Base-by-base conservation (phyloP, 495 filamentous ascomycete species). In the Podospora didyma region DNA sequence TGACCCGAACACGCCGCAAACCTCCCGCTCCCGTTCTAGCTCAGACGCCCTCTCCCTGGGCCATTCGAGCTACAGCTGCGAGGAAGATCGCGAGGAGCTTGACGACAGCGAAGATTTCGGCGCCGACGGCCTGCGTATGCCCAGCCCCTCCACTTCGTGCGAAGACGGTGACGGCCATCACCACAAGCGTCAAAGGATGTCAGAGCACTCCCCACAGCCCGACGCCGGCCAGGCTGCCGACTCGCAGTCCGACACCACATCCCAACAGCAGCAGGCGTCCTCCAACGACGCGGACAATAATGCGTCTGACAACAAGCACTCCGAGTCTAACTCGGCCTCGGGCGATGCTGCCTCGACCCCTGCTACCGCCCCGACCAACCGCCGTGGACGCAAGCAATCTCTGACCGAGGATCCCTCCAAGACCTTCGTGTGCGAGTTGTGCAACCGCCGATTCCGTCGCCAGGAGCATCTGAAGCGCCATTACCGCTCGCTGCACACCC, bases 391-490 rank as follows among this genome's bases (percentile, higher is more conserved):
- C 71, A 99, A 99, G 84, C 94, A 99, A 76, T 97, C 95, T 1
- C 73, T 97, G 69, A 97, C 94, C 17, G 94, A 99, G 60, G 94
- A 99, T 64, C 94, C 95, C 3, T 95, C 90, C 62, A 99, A 99
- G 86, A 96, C 91, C 0, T 99, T 97, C 63, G 89, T 96, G 51
- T 99, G 95, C 79, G 89, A 90, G 42, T 80, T 97, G 19, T 99
- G 95, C 83, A 89, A 86, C 46, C 90, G 95, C 51, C 92, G 95
- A 50, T 99, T 99, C 86, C 90, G 95, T 58, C 90, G 95, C 57
- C 95, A 97, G 71, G 95, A 99, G 70, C 95, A 99, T 65, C 86
- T 99, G 56, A 97, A 97, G 85, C 90, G 95, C 57, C 95, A 99
- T 78, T 96, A 96, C 79, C 86, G 95, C 46, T 97, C 95, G 39